Base-by-base conservation (phyloP, 495 filamentous ascomycete species). In the Talaromyces ruber region DNA sequence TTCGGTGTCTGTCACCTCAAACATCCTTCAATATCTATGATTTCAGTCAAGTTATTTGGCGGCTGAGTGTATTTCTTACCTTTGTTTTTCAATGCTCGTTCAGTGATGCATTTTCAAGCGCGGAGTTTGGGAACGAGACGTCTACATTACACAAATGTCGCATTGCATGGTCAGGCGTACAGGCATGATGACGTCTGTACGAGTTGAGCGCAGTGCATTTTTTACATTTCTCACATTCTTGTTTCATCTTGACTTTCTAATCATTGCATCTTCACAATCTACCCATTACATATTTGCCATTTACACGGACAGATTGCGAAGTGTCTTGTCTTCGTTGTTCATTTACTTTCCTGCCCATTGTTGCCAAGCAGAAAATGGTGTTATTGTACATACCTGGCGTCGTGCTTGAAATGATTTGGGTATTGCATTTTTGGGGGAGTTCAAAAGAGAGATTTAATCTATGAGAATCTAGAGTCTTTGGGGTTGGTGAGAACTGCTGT, bases 241-340 rank as follows among this genome's bases (percentile, higher is more conserved):
- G 58, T 61, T 63, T 58, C 60, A 63, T 63, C 56, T 61, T 63
- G 61, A 43, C 45, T 45, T 52, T 21, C 18, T 47, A 39, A 63
- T 32, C n/a, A 54, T 58, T 63, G 61, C 53, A 54, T 26, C 51
- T 54, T 54, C 24, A 54, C 24, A 4, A 34, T 18, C 29, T 34
- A 16, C 22, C 28, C 25, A 63, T 59, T 28, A 60, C 45, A 50
- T 55, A 6, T 30, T 64, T 60, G 5, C 55, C 34, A 47, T 47
- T 24, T 29, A 11, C 9, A 45, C 30, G 57, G 18, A 59, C 57
- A 22, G 54, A 30, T 57, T 22, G 9, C 12, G 51, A 28, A 18
- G 54, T 57, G 26, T 57, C 54, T 16, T 57, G 14, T 34, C 29
- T 57, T 30, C 21, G 28, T 45, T 63, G 32, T 51, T 55, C 43